Conservation (phyloP, 345 rosid genomes). For the Sonneratia caseolaris region DNA sequence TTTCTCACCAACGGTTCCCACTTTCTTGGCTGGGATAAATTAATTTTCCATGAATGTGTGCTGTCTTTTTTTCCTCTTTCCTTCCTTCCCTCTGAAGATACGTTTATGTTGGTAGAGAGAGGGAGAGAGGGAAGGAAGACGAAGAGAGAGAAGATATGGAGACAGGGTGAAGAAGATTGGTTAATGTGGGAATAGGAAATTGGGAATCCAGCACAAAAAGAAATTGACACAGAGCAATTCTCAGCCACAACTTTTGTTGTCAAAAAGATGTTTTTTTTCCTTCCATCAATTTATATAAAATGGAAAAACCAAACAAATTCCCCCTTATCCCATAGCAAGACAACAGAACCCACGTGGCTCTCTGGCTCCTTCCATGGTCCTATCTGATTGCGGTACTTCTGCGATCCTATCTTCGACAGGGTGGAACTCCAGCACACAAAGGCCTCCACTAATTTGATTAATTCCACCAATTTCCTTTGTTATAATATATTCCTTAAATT, state of each 20-base stretch:
- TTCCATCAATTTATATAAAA: conserved; percentile 10
- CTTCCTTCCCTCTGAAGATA: background rate
- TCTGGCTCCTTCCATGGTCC: conserved; percentile 27
- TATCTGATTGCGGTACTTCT: background rate
- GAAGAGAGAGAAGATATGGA: background rate
- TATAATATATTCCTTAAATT: no score
- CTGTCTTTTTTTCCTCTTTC: no score
- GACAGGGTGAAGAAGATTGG: conserved; percentile 23
- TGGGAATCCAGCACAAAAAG: conserved; percentile 18
- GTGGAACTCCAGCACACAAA: conserved; percentile 12
- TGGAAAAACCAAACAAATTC: background rate
- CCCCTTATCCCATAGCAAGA: conserved; percentile 15
- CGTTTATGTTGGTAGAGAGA: background rate
- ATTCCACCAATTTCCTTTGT: no score
- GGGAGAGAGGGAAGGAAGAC: conserved; percentile 9
- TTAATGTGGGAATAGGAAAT: conserved; percentile 10
- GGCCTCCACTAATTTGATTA: no score
- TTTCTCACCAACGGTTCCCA: background rate
- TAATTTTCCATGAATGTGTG: background rate
- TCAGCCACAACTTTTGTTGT: conserved; percentile 46
- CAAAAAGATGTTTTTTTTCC: background rate
- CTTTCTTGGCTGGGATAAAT: conserved; percentile 2
- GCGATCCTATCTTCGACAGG: conserved; percentile 22
- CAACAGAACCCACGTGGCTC: conserved; percentile 19
- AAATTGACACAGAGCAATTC: conserved; percentile 30